phyloP scores from a whole-genome alignment of 257 asterid genomes.

The Plantago elongata region DNA sequence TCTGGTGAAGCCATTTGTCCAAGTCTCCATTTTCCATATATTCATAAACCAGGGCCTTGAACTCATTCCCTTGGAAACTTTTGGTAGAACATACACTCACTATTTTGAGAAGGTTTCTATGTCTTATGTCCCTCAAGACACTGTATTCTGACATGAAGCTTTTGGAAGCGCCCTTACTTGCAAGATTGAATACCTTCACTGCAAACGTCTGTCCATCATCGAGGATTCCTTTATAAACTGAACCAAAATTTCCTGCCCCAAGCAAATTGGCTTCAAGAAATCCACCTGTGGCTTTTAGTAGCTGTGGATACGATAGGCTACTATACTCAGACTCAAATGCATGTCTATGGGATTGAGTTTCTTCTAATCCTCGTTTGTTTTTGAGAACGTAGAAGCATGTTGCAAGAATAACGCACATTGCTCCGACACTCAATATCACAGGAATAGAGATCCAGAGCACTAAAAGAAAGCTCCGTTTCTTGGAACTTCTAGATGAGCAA shows the following conservation, averaged over 20 bases:
- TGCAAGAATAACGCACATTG: background rate
- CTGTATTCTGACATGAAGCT: slow-evolving; percentile 5
- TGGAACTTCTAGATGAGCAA: background rate
- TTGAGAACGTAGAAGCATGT: background rate
- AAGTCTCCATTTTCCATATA: too few species aligned
- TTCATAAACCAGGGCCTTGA: too few species aligned
- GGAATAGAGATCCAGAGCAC: background rate
- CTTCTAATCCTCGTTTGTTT: too few species aligned
- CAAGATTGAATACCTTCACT: slow-evolving; percentile 17
- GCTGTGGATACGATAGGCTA: slow-evolving; percentile 4
- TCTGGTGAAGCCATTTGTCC: too few species aligned
- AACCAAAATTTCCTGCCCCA: slow-evolving; percentile 7
- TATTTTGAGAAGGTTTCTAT: too few species aligned
- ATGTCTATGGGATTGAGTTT: background rate
- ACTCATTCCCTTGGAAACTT: too few species aligned
- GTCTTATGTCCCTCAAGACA: too few species aligned
- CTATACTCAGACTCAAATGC: background rate
- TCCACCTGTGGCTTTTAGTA: slow-evolving; percentile 7
- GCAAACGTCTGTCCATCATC: slow-evolving; percentile 7
- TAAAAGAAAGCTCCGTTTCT: background rate
- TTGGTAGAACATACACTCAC: too few species aligned
- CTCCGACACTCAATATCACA: background rate
- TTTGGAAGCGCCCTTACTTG: slow-evolving; percentile 4
- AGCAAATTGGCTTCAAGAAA: slow-evolving; percentile 8
- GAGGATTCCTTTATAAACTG: slow-evolving; percentile 13